A percentile compares a stretch with the other conserved stretches of the same genome.
Conservation (phyloP, 495 filamentous ascomycete species). For the Umbilicaria muhlenbergii region DNA sequence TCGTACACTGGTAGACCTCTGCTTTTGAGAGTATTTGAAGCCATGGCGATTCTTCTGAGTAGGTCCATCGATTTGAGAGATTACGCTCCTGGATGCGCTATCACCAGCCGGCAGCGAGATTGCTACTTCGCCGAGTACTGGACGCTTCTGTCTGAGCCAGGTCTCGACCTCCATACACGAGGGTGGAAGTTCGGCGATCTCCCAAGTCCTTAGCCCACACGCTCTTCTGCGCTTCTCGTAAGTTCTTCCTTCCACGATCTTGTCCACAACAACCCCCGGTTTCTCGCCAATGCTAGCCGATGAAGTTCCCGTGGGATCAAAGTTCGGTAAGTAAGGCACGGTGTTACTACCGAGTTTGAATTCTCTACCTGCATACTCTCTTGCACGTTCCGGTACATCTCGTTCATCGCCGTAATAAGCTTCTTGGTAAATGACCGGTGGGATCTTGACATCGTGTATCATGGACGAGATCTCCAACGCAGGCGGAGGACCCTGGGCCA, state of each 20-base stretch:
- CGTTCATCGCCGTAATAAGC: slow-evolving; percentile 74
- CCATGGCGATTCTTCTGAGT: slow-evolving; percentile 76
- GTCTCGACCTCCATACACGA: slow-evolving; percentile 49
- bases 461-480: slow-evolving; percentile 16
- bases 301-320: slow-evolving; percentile 49
- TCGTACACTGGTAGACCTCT: slow-evolving; percentile 56
- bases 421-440: slow-evolving; percentile 62
- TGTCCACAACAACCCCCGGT: slow-evolving; percentile 26
- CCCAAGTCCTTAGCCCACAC: slow-evolving; percentile 48
- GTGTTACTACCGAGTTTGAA: slow-evolving; percentile 65
- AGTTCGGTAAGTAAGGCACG: slow-evolving; percentile 61
- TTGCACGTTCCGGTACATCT: slow-evolving; percentile 64
- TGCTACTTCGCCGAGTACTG: slow-evolving; percentile 3
- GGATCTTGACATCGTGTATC: slow-evolving; percentile 17
- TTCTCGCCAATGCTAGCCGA: slow-evolving; percentile 40
- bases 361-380: slow-evolving; percentile 81
- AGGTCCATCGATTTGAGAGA: slow-evolving; percentile 80
- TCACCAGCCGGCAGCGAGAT: background rate
- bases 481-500: slow-evolving; percentile 14
- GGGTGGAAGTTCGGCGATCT: slow-evolving; percentile 50
- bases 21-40: slow-evolving; percentile 76
- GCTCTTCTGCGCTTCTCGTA: slow-evolving; percentile 27
- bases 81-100: background rate
- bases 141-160: slow-evolving; percentile 42
- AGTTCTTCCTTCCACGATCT: slow-evolving; percentile 28